These are phyloP conservation scores for Cytospora leucostoma DNA, from an alignment of 2,329 filamentous ascomycete genomes.

Conservation along the genomic window DNA sequence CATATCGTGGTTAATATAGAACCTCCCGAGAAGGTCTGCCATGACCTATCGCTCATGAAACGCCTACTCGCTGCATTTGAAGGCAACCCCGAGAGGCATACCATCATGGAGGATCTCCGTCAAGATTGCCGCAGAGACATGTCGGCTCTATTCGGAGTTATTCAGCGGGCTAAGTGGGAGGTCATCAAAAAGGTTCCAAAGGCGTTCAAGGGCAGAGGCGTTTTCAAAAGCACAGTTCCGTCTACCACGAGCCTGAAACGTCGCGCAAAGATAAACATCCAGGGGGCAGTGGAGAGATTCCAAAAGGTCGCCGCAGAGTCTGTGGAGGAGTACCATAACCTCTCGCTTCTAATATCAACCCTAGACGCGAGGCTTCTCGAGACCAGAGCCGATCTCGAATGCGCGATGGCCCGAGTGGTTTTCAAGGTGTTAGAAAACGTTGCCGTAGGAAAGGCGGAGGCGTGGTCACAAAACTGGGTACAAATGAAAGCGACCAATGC, in stretches of 20 bases:
- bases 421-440: neutral
- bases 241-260: neutral
- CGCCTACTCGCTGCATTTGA: conserved; percentile 4
- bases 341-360: neutral
- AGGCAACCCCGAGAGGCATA: neutral
- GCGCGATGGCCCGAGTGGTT: neutral
- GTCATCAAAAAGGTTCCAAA: neutral
- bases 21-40: neutral
- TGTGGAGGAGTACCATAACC: neutral
- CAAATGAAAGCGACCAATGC: neutral
- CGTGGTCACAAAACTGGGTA: neutral
- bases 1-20: neutral
- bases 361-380: neutral
- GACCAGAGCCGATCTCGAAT: neutral
- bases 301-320: neutral
- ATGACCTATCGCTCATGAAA: neutral
- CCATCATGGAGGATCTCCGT: neutral
- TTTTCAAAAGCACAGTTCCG: neutral
- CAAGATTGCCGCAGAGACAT: neutral
- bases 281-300: neutral
- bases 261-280: neutral
- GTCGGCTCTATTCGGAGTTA: neutral
- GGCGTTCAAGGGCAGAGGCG: neutral
- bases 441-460: neutral
- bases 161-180: neutral